These are phyloP conservation scores for Xylariaceae sp. DNA, from an alignment of 2,329 filamentous ascomycete genomes.

Conservation along the genomic window DNA sequence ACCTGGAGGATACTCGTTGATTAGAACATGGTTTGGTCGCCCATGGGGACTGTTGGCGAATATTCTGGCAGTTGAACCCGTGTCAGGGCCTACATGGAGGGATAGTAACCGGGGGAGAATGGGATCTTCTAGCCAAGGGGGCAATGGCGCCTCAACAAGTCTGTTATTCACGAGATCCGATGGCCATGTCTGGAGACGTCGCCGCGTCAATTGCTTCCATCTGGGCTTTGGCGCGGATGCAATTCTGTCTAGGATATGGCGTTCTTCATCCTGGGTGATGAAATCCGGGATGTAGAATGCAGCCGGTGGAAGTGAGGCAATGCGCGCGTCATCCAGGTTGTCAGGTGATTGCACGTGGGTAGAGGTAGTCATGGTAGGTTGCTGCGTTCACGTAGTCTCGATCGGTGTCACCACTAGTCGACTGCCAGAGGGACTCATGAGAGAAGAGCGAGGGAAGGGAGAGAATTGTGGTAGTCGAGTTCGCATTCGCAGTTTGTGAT, in stretches of 20 bases:
- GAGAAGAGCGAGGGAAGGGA: too few relatives aligned
- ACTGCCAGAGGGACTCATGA: too few relatives aligned
- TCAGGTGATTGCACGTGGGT: conserved; percentile 37
- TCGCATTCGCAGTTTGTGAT: too few relatives aligned
- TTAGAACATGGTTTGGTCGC: conserved; percentile 82
- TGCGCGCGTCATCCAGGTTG: conserved; percentile 49
- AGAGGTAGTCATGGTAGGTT: conserved; percentile 7
- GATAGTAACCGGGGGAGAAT: conserved; percentile 61
- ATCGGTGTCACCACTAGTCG: too few relatives aligned
- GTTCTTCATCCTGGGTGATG: conserved; percentile 73
- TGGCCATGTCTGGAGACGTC: conserved; percentile 87
- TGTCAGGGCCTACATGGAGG: conserved; percentile 39
- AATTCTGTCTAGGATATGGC: conserved; percentile 65
- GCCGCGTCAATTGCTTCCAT: conserved; percentile 87
- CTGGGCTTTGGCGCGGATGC: conserved; percentile 65
- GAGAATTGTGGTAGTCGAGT: too few relatives aligned
- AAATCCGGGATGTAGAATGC: conserved; percentile 89
- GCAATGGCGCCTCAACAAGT: conserved; percentile 71
- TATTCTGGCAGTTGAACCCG: conserved; percentile 38
- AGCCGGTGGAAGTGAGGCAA: conserved; percentile 56
- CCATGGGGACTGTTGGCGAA: conserved; percentile 68
- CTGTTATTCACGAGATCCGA: conserved; percentile 76
- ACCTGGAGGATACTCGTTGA: conserved; percentile 87
- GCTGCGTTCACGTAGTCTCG: too few relatives aligned
- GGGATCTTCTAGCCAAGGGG: conserved; percentile 70